These are phyloP conservation scores for Vachellia collinsii DNA, from an alignment of 306 rosid species.

Conservation along the genomic window DNA sequence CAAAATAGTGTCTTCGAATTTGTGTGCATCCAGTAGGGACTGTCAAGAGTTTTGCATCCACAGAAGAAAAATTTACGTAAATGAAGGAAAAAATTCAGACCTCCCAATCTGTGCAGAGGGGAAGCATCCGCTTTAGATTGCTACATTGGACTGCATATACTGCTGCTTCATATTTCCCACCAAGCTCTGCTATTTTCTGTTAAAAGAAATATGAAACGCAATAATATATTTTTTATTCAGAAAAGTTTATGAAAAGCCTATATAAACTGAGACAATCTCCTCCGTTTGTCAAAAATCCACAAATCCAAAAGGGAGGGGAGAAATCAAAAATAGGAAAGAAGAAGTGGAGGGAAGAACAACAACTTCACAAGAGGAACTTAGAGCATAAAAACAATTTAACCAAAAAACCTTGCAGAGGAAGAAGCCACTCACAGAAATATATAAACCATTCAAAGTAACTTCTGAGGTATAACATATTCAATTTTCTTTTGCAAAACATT, in stretches of 20 bases:
- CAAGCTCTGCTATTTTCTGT: conserved; percentile 92
- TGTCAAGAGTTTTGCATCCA: conserved; percentile 16
- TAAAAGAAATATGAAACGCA: conserved; percentile 34
- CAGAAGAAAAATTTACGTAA: background rate
- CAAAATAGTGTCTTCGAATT: background rate
- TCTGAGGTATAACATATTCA: conserved; percentile 25
- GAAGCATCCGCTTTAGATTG: conserved; percentile 87
- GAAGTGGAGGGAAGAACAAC: background rate
- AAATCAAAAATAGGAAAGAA: background rate
- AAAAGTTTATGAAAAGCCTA: conserved; percentile 24
- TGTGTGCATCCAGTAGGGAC: conserved; percentile 26
- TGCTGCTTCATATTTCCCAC: conserved; percentile 96
- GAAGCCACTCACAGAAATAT: conserved; percentile 11
- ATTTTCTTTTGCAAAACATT: conserved; percentile 9
- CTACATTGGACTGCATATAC: conserved; percentile 90
- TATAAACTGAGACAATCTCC: background rate
- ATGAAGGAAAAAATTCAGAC: conserved; percentile 43
- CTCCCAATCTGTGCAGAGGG: conserved; percentile 97
- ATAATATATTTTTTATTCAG: conserved; percentile 14
- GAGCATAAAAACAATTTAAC: background rate
- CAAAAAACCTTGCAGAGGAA: conserved; percentile 23
- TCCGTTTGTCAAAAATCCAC: conserved; percentile 27
- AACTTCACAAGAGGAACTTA: background rate
- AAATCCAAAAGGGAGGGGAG: background rate
- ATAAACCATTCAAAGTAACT: conserved; percentile 24